Evolutionary conservation across 495 filamentous ascomycete genomes (phyloP).

Genomic region (Hypoxylon trugodes): DNA sequence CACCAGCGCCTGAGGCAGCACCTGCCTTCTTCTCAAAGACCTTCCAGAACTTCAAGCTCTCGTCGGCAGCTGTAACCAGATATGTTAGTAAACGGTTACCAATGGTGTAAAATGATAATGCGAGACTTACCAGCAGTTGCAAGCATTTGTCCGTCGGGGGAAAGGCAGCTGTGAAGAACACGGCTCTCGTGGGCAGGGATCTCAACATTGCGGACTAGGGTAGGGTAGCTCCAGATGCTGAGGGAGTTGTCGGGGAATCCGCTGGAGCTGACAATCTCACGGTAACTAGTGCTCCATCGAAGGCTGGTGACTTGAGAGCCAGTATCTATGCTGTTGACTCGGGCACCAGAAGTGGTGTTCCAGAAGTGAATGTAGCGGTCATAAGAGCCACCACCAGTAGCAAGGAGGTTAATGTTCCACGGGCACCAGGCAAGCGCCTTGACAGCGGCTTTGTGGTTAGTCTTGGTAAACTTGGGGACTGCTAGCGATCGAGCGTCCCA

Average conservation of each 20-base stretch:
- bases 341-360: slow-evolving; percentile 96
- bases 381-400: slow-evolving; percentile 94
- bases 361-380: slow-evolving; percentile 99
- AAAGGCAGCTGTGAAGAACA: slow-evolving; percentile 92
- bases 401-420: slow-evolving; percentile 96
- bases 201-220: slow-evolving; percentile 94
- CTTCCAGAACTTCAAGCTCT: slow-evolving; percentile 99
- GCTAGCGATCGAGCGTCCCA: slow-evolving; percentile 95
- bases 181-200: slow-evolving; percentile 99
- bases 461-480: slow-evolving; percentile 98
- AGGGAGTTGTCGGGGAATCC: slow-evolving; percentile 99
- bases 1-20: slow-evolving; percentile 64
- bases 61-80: slow-evolving; percentile 73
- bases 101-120: no score
- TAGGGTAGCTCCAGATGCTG: slow-evolving; percentile 98
- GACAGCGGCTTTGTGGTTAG: slow-evolving; percentile 97
- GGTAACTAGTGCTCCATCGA: slow-evolving; percentile 94
- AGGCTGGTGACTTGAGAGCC: slow-evolving; percentile 96
- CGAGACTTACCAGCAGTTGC: slow-evolving; percentile 86
- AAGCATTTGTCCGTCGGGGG: slow-evolving; percentile 96
- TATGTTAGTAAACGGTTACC: slow-evolving; percentile 37
- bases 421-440: slow-evolving; percentile 99
- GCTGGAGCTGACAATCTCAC: slow-evolving; percentile 95
- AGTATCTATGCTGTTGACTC: slow-evolving; percentile 98
- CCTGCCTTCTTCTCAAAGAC: slow-evolving; percentile 97